phyloP scores from a whole-genome alignment of 1,139 yeast genomes.

The Taphrina wiesneri region DNA sequence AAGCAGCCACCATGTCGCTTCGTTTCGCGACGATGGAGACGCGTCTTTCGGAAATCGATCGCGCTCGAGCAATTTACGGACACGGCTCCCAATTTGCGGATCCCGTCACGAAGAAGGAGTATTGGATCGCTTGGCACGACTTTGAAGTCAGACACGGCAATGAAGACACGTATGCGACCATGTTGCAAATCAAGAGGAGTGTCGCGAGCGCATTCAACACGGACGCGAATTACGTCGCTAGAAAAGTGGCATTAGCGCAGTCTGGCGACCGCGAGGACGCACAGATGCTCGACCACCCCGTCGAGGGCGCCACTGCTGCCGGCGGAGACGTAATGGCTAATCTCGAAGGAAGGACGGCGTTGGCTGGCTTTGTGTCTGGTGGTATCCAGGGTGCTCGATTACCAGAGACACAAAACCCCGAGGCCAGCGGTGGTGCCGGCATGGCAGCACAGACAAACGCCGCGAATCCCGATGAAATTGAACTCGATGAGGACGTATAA shows the following conservation, averaged over 20 bases:
- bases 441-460: not conserved
- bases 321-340: conserved; percentile 23
- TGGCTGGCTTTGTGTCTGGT: conserved; percentile 29
- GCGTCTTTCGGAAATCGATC: conserved; percentile 51
- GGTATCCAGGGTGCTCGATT: conserved; percentile 23
- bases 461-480: conserved; percentile 29
- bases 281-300: not conserved
- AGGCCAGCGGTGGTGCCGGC: not conserved
- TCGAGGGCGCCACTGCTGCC: not conserved
- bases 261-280: not conserved
- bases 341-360: conserved; percentile 26
- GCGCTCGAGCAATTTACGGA: conserved; percentile 64
- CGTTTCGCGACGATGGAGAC: conserved; percentile 55
- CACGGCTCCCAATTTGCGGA: conserved; percentile 52
- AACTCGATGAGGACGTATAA: conserved; percentile 19
- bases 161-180: conserved; percentile 70
- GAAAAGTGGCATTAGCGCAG: conserved; percentile 19
- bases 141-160: conserved; percentile 73
- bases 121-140: conserved; percentile 69
- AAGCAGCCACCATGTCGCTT: conserved; percentile 45
- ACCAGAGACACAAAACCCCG: not conserved
- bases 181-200: conserved; percentile 66
- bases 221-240: conserved; percentile 46
- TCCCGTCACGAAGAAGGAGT: conserved; percentile 47
- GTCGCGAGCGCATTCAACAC: conserved; percentile 50